phyloP scores from a whole-genome alignment of 1,139 yeast species.

The Geotrichum carabidarum region DNA sequence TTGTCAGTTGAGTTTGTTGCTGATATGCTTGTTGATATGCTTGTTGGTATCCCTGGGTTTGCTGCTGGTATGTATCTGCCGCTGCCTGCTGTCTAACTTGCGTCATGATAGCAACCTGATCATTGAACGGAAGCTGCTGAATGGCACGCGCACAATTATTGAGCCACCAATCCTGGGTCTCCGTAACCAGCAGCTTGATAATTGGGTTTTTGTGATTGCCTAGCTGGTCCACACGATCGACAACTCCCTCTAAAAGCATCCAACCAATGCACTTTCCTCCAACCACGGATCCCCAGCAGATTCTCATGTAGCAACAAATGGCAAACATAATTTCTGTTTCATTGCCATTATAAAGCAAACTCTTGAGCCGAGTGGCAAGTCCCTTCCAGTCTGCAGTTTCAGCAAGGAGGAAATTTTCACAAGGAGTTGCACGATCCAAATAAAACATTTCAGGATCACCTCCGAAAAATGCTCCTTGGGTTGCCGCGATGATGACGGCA shows the following conservation, averaged over 20 bases:
- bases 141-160: not conserved
- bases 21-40: conserved; percentile 7
- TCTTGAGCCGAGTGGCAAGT: not conserved
- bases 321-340: not conserved
- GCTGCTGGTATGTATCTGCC: not conserved
- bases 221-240: not conserved
- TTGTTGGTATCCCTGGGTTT: conserved; percentile 6
- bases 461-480: not conserved
- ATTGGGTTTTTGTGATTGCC: not conserved
- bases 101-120: not conserved
- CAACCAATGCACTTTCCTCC: not conserved
- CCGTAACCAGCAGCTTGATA: not conserved
- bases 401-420: not conserved
- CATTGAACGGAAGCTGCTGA: not conserved
- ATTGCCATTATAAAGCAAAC: not conserved
- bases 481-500: not conserved
- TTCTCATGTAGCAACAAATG: not conserved
- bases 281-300: not conserved
- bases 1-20: conserved; percentile 10
- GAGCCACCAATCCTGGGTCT: not conserved
- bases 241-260: not conserved
- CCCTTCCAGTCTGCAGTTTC: not conserved
- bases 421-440: not conserved
- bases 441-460: not conserved
- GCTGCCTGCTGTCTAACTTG: conserved; percentile 4